Evolutionary conservation across 768 basidiomycete genomes (phyloP).

Genomic region (Boletus fagicola): DNA sequence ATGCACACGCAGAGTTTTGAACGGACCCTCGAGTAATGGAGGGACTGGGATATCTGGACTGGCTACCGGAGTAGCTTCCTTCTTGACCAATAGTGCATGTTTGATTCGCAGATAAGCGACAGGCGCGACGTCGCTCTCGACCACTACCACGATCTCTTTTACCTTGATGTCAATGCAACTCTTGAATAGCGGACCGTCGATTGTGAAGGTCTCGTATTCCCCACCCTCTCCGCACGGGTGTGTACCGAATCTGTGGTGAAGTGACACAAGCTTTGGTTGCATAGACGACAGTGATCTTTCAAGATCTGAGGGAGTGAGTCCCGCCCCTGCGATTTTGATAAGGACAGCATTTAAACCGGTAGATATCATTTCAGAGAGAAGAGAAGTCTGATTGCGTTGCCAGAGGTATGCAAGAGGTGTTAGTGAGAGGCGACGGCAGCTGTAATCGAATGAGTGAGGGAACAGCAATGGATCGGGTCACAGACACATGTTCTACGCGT

Average conservation of each 20-base stretch:
- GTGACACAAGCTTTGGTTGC: conserved; percentile 64
- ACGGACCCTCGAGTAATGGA: conserved; percentile 43
- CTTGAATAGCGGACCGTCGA: conserved; percentile 89
- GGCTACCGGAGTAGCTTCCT: conserved; percentile 30
- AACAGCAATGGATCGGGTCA: not conserved
- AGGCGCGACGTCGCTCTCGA: conserved; percentile 79
- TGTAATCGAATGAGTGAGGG: conserved; percentile 29
- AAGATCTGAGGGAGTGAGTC: conserved; percentile 73
- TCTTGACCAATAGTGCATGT: conserved; percentile 59
- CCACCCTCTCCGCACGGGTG: conserved; percentile 98
- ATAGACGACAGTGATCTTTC: conserved; percentile 74
- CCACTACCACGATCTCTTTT: conserved; percentile 71
- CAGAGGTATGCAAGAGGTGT: conserved; percentile 87
- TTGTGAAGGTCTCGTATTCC: conserved; percentile 93
- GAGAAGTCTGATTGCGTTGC: conserved; percentile 86
- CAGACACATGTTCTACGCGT: conserved; percentile 96
- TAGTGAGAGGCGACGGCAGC: conserved; percentile 77
- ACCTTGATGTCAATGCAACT: conserved; percentile 65
- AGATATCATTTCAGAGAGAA: conserved; percentile 84
- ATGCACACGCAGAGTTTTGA: conserved; percentile 10
- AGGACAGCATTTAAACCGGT: conserved; percentile 77
- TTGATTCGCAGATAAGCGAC: conserved; percentile 90
- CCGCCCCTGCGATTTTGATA: conserved; percentile 96
- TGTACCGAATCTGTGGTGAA: conserved; percentile 80
- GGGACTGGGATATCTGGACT: conserved; percentile 40